Conservation (phyloP, 2,329 filamentous ascomycete genomes). For the Arthroderma sp. region DNA sequence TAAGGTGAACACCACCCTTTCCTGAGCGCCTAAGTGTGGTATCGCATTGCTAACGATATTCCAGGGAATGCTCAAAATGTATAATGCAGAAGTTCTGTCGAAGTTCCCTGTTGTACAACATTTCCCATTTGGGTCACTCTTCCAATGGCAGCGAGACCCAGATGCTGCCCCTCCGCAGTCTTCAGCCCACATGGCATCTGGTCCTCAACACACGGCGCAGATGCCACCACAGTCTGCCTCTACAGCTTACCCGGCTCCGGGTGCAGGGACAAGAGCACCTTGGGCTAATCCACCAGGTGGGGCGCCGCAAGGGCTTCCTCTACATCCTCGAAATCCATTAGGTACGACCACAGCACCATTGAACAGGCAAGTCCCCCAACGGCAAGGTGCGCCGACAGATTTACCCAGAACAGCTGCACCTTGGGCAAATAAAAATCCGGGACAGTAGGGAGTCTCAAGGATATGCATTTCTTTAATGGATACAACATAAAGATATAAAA, state of each 20-base stretch:
- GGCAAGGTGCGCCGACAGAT: background rate
- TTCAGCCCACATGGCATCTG: conserved; percentile 39
- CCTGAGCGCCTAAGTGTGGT: background rate
- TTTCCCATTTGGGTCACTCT: conserved; percentile 71
- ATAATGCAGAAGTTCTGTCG: conserved; percentile 84
- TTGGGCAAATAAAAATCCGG: background rate
- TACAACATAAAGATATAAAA: too few relatives aligned
- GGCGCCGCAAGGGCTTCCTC: background rate
- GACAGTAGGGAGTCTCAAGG: too few relatives aligned
- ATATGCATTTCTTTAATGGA: too few relatives aligned
- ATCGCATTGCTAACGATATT: conserved; percentile 1
- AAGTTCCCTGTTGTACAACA: conserved; percentile 99
- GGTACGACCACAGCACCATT: conserved; percentile 26
- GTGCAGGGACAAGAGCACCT: conserved; percentile 21
- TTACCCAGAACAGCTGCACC: background rate
- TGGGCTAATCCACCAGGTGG: conserved; percentile 16
- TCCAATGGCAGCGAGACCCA: conserved; percentile 60
- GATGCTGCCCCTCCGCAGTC: conserved; percentile 38
- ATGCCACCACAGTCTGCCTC: conserved; percentile 8
- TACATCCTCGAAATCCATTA: background rate
- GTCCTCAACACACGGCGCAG: conserved; percentile 2
- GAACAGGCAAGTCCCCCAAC: conserved; percentile 16
- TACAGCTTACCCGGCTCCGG: conserved; percentile 9
- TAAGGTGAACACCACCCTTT: conserved; percentile 38
- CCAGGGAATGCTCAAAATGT: conserved; percentile 98